These are phyloP conservation scores for Ulota crispa DNA, from an alignment of 225 moss, liverwort and hornwort species.

Conservation along the genomic window DNA sequence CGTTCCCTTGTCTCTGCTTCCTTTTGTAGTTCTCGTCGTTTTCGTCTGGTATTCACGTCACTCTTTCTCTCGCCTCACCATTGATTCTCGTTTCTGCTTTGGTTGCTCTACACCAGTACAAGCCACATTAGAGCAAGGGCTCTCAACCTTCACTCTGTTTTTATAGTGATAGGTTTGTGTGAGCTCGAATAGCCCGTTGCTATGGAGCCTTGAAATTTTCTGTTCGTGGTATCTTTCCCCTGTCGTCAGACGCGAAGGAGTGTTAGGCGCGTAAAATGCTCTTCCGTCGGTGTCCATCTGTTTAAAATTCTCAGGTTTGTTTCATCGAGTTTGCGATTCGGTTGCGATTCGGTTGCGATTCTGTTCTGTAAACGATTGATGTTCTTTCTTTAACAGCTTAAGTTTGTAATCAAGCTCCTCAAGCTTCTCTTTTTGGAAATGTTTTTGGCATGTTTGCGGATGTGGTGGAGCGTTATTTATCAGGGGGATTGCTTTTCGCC, in stretches of 20 bases:
- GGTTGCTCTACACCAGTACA: not conserved
- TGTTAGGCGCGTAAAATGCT: conserved; percentile 10
- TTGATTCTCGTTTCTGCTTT: not conserved
- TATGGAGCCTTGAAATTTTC: conserved; percentile 7
- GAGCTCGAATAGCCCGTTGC: not conserved
- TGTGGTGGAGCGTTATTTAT: not conserved
- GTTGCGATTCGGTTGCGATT: conserved; percentile 8
- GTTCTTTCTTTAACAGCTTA: not conserved
- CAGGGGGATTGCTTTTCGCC: not conserved
- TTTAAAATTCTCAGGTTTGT: conserved; percentile 9
- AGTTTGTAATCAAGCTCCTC: not conserved
- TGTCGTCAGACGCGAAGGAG: conserved; percentile 19
- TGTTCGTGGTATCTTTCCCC: not conserved
- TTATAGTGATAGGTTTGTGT: not conserved
- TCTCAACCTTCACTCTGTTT: not conserved
- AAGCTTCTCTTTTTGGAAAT: not conserved
- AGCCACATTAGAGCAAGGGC: not conserved
- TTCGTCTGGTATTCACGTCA: not conserved
- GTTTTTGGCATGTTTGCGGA: not conserved
- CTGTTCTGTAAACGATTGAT: not conserved
- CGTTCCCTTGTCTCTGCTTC: not conserved
- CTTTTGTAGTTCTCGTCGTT: not conserved
- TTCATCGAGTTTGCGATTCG: not conserved
- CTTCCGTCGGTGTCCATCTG: conserved; percentile 1
- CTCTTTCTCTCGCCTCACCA: not conserved